These are phyloP conservation scores for Fusarium subtropicale DNA, from an alignment of 2,329 filamentous ascomycete species.

Conservation along the genomic window DNA sequence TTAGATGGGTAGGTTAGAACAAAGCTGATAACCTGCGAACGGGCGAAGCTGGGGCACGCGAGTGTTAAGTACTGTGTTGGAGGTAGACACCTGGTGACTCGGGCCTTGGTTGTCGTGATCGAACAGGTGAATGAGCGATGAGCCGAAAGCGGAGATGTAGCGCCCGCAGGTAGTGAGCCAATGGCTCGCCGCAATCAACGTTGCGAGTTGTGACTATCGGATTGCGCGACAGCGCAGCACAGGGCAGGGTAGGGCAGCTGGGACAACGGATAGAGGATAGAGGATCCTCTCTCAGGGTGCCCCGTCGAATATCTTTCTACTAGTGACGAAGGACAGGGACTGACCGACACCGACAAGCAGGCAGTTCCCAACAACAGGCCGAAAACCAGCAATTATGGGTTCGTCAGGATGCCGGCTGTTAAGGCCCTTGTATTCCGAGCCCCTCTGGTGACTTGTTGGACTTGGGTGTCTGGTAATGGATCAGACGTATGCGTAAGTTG, in stretches of 20 bases:
- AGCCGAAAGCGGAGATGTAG: constrained; percentile 48
- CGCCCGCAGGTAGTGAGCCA: constrained; percentile 39
- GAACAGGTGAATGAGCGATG: constrained; percentile 40
- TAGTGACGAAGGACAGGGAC: constrained; percentile 35
- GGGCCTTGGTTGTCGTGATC: constrained; percentile 42
- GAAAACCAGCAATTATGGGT: constrained; percentile 30
- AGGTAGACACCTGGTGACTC: constrained; percentile 45
- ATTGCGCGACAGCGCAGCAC: constrained; percentile 33
- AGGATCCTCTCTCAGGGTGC: constrained; percentile 40
- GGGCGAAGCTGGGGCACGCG: constrained; percentile 45
- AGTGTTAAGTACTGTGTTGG: constrained; percentile 45
- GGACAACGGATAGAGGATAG: constrained; percentile 19
- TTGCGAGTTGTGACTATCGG: constrained; percentile 42
- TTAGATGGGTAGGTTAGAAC: constrained; percentile 7
- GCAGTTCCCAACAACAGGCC: constrained; percentile 24
- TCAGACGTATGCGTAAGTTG: constrained; percentile 31
- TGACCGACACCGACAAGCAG: constrained; percentile 29
- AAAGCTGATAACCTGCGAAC: constrained; percentile 7
- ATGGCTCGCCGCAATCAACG: constrained; percentile 42
- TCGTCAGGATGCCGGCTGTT: constrained; percentile 35
- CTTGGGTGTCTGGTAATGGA: constrained; percentile 20
- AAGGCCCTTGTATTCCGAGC: constrained; percentile 23
- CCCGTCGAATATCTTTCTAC: constrained; percentile 28
- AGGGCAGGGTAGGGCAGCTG: constrained; percentile 2
- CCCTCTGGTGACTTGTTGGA: constrained; percentile 7